Percentiles rank a stretch among this genome's conserved stretches.
Evolutionary conservation across 2,329 filamentous ascomycete species (phyloP).

Genomic region (Pyricularia pennisetigena): DNA sequence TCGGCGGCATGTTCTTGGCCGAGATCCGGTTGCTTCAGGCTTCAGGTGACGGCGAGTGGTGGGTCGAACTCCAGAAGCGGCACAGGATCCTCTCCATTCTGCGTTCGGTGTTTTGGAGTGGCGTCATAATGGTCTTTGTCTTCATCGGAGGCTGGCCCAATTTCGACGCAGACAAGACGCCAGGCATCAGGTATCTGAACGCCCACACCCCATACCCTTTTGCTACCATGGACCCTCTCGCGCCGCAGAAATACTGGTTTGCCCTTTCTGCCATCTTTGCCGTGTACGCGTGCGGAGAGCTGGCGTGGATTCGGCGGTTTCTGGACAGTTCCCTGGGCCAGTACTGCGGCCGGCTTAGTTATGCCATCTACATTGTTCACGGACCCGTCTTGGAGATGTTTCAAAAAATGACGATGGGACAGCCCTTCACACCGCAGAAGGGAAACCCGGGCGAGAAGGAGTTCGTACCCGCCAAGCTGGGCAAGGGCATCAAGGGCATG

Average conservation of each 20-base stretch:
- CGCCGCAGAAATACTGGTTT: conserved; percentile 27
- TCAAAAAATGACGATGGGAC: conserved; percentile 19
- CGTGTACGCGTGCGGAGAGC: conserved; percentile 28
- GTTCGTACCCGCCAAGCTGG: conserved; percentile 13
- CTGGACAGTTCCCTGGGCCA: conserved; percentile 38
- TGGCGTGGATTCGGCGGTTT: conserved; percentile 21
- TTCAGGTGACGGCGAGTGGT: conserved; percentile 6
- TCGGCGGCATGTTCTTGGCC: conserved; percentile 33
- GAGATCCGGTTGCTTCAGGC: conserved; percentile 30
- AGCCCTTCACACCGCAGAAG: conserved; percentile 11
- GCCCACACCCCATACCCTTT: conserved; percentile 23
- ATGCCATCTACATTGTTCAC: conserved; percentile 49
- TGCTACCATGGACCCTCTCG: conserved; percentile 17
- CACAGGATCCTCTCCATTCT: background rate
- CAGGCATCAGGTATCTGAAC: conserved; percentile 21
- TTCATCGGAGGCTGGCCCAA: conserved; percentile 32
- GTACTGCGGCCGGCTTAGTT: conserved; percentile 47
- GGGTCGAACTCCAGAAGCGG: background rate
- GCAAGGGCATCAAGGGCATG: conserved; percentile 21
- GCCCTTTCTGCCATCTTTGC: conserved; percentile 21
- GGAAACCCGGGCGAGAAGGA: conserved; percentile 13
- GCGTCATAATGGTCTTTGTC: conserved; percentile 18
- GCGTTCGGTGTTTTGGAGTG: conserved; percentile 13
- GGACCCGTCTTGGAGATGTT: conserved; percentile 35
- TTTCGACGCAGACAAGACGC: conserved; percentile 19